Base-by-base conservation (phyloP, 257 asterid species). In the Gentiana straminea region DNA sequence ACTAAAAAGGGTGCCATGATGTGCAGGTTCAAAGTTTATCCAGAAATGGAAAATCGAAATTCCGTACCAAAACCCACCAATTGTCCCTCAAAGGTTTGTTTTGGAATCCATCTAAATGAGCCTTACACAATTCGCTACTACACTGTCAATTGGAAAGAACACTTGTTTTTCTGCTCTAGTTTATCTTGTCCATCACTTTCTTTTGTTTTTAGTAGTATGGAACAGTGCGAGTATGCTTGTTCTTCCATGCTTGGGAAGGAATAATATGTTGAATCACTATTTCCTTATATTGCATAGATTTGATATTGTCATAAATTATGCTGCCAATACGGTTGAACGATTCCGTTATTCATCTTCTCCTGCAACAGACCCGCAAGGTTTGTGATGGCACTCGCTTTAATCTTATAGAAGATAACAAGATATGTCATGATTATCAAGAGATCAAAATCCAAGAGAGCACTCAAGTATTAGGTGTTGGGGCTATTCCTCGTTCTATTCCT, bases 341-440 rank as follows among this genome's bases (percentile, higher is more conserved):
- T 5, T 2, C 54, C 48, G 46, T 55, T 35, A 41, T 59, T 36
- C 45, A 41, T 37, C 24, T 35, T 51, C 58, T 51, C 63, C 49
- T 65, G 13, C 58, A 43, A 34, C 76, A 76, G 81, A 58, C 55
- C 55, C 15, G 70, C 33, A 54, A 57, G 53, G 54, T 60, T 54
- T 76, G 98, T 83, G 95, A 92, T 67, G 81, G 98, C 88, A 77
- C 79, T 43, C 86, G 88, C 57, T 92, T 88, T 67, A 88, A 79
- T 73, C 67, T 77, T 44, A 66, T 92, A 64, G 95, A 92, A 74
- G 95, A 84, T 75, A 78, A 73, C 70, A 78, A 75, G 78, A 59
- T 77, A 64, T 83, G 98, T 51, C 95, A 81, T 77, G 98, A 92
- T 78, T 92, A 92, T 72, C 98, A 92, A 75, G 98, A 92, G 78